phyloP scores from a whole-genome alignment of 306 rosid genomes.

The Medicago arabica region DNA sequence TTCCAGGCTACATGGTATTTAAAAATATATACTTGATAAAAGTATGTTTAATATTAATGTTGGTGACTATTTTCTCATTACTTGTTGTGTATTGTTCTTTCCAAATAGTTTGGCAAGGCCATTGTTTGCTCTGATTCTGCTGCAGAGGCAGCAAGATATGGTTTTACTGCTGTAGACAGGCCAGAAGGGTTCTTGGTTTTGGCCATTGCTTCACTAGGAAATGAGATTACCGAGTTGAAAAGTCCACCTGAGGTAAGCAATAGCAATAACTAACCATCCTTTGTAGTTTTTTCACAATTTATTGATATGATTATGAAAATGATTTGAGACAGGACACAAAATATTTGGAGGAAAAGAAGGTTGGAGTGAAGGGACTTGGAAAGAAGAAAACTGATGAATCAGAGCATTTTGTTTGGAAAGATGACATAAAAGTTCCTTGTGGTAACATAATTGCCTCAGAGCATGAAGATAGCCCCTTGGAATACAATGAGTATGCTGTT shows the following conservation, averaged over 20 bases:
- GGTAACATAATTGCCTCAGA: conserved; percentile 67
- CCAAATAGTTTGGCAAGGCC: conserved; percentile 70
- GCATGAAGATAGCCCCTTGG: conserved; percentile 67
- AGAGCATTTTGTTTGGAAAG: conserved; percentile 82
- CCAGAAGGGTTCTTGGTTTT: conserved; percentile 89
- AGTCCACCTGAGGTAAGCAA: conserved; percentile 59
- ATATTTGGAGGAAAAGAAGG: conserved; percentile 65
- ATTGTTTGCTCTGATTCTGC: conserved; percentile 84
- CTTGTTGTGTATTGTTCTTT: background rate
- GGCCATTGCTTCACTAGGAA: conserved; percentile 81
- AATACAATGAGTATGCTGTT: conserved; percentile 79
- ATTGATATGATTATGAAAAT: background rate
- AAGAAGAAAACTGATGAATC: conserved; percentile 77
- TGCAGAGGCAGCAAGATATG: conserved; percentile 80
- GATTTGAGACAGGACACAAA: conserved; percentile 58
- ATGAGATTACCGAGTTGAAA: conserved; percentile 54
- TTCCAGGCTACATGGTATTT: conserved; percentile 75
- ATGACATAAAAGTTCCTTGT: conserved; percentile 79
- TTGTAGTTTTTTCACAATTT: background rate
- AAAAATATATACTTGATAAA: background rate
- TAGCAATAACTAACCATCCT: background rate
- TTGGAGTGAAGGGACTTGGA: conserved; percentile 75
- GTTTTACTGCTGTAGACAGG: conserved; percentile 82
- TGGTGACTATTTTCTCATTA: conserved; percentile 11
- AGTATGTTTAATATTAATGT: background rate